Base-by-base conservation (phyloP, 768 basidiomycete species). In the Artomyces pyxidatus region DNA sequence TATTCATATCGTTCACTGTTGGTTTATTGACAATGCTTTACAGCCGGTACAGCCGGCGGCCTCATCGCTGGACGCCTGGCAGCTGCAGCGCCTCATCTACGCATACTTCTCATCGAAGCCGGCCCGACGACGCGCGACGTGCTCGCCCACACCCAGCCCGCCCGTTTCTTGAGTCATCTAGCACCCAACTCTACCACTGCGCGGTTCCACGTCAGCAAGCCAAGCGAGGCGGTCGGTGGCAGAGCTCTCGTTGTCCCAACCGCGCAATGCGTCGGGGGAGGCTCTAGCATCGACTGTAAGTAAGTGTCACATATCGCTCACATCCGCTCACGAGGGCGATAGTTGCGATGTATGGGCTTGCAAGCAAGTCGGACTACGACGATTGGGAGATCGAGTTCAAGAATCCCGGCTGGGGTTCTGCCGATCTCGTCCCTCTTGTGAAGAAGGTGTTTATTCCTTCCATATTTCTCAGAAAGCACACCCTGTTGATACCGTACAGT, bases 311-410 rank as follows among this genome's bases (percentile, higher is more conserved):
- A 3, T 8, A 11, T 4, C 7, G 12, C 12, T 12, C 17, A 8
- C 17, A 35, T 35, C 14, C 32, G 32, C 32, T 35, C 14, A 35
- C 17, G 7, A 3, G 17, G 7, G 4, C 14, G 32, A 17, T 17
- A 56, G 54, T 43, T 35, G 43, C 43, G 60, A 69, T 77, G 69
- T 84, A 83, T 51, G 75, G 71, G 0, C 73, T 82, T 22, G 74
- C 78, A 12, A 63, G 77, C 8, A 75, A 78, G 1, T 82, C 80
- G 0, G 83, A 85, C 58, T 83, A 77, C 42, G 78, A 85, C 52
- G 77, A 77, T 42, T 84, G 82, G 83, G 73, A 75, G 52, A 53
- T 38, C 3, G 59, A 67, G 2, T 61, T 75, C 23, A 68, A 68
- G 4, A 83, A 83, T 58, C 62, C 71, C 1, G 83, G 81, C 1